phyloP scores from a whole-genome alignment of 129 eudicot species.

The sunflower (Helianthus annuus) region DNA sequence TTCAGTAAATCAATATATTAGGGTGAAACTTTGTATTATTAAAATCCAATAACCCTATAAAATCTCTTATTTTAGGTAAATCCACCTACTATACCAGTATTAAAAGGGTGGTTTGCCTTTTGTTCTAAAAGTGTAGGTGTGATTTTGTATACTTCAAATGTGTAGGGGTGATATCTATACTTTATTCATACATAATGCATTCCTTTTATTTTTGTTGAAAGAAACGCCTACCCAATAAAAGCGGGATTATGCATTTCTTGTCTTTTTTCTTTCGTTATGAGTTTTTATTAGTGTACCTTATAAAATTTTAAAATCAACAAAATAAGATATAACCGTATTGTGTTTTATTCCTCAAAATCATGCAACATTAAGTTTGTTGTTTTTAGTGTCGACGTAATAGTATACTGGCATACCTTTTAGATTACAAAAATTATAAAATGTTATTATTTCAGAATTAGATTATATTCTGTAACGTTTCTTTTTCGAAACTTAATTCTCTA shows the following conservation, averaged over 20 bases:
- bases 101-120: not conserved
- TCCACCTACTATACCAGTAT: not conserved
- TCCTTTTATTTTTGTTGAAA: slow-evolving; percentile 43
- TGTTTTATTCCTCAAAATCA: not conserved
- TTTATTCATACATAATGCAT: slow-evolving; percentile 20
- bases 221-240: slow-evolving; percentile 54
- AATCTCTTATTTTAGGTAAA: not conserved
- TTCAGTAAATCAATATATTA: too few species aligned
- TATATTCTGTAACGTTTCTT: not conserved
- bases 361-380: not conserved
- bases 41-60: too few species aligned
- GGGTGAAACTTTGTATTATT: too few species aligned
- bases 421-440: not conserved
- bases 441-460: not conserved
- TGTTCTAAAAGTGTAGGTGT: not conserved
- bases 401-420: not conserved
- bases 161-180: slow-evolving; percentile 13
- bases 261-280: slow-evolving; percentile 19
- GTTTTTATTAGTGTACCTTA: slow-evolving; percentile 32
- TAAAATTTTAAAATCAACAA: not conserved
- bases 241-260: slow-evolving; percentile 41
- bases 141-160: not conserved
- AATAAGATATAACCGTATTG: not conserved
- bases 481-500: too few species aligned
- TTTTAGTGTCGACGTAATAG: not conserved